These are phyloP conservation scores for Plasmopara halstedii DNA, from an alignment of 352 stramenopile genomes.

Conservation along the genomic window DNA sequence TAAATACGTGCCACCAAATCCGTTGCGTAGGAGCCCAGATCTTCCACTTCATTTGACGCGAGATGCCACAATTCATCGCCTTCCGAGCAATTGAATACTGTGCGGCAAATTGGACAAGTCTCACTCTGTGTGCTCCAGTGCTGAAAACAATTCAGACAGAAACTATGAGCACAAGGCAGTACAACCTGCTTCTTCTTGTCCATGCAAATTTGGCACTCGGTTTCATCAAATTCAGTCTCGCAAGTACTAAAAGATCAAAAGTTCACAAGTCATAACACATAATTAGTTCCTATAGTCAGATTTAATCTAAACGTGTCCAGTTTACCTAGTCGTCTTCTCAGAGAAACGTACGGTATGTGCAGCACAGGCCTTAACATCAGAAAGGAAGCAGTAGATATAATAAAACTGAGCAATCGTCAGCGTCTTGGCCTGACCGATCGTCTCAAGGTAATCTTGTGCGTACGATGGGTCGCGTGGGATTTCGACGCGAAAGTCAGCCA, in stretches of 20 bases:
- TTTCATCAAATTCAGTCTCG: slow-evolving; percentile 59
- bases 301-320: slow-evolving; percentile 1
- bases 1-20: slow-evolving; percentile 72
- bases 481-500: slow-evolving; percentile 20
- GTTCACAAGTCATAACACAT: slow-evolving; percentile 10
- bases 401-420: slow-evolving; percentile 72
- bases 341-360: slow-evolving; percentile 54
- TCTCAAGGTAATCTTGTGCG: slow-evolving; percentile 19
- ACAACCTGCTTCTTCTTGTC: slow-evolving; percentile 78
- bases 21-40: slow-evolving; percentile 68
- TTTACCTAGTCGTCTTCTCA: slow-evolving; percentile 27
- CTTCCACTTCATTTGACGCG: slow-evolving; percentile 58
- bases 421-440: slow-evolving; percentile 57
- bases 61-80: slow-evolving; percentile 70
- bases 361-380: slow-evolving; percentile 58
- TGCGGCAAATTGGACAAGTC: slow-evolving; percentile 70
- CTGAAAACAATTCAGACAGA: slow-evolving; percentile 72
- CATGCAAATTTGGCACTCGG: slow-evolving; percentile 81
- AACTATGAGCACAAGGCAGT: slow-evolving; percentile 67
- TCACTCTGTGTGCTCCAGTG: slow-evolving; percentile 76
- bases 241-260: background rate
- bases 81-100: slow-evolving; percentile 66
- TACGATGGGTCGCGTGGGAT: slow-evolving; percentile 16
- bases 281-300: slow-evolving; percentile 13
- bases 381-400: slow-evolving; percentile 77